These are phyloP conservation scores for Aspergillus ibericus DNA, from an alignment of 2,329 filamentous ascomycete genomes.

Conservation along the genomic window DNA sequence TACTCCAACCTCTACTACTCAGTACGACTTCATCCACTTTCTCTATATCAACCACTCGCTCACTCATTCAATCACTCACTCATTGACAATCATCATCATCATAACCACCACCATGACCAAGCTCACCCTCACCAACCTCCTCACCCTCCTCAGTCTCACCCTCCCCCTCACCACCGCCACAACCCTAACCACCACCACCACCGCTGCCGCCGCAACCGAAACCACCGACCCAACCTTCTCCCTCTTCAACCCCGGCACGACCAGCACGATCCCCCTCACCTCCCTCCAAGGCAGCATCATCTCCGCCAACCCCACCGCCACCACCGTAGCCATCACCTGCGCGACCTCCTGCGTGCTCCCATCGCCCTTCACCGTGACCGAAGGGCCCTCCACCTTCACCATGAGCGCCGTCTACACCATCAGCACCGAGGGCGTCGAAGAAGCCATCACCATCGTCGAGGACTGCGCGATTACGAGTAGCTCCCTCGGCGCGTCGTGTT, in stretches of 20 bases:
- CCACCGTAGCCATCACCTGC: conserved; percentile 20
- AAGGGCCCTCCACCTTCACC: conserved; percentile 22
- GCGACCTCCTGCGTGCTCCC: conserved; percentile 9
- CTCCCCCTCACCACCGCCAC: neutral
- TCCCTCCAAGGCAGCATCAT: conserved; percentile 17
- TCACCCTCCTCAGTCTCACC: neutral
- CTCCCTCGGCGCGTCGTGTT: conserved; percentile 18
- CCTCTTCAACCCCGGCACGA: conserved; percentile 13
- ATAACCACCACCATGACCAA: neutral
- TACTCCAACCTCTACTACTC: too few species aligned
- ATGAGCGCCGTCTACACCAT: conserved; percentile 13
- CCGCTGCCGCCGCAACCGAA: too few species aligned
- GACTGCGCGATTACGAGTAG: conserved; percentile 20
- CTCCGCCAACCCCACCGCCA: conserved; percentile 16
- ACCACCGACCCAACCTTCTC: too few species aligned
- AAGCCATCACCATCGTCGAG: conserved; percentile 7
- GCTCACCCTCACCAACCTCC: neutral
- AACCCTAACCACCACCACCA: too few species aligned
- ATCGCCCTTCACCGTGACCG: conserved; percentile 18
- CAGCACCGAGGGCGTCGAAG: conserved; percentile 1
- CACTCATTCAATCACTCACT: too few species aligned
- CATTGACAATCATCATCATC: neutral
- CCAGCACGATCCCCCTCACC: neutral
- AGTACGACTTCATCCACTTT: too few species aligned
- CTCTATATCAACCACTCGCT: too few species aligned